Percentiles rank a stretch among this genome's conserved stretches.
Conservation (phyloP, 441 rosid genomes). For the Populus hybrid region DNA sequence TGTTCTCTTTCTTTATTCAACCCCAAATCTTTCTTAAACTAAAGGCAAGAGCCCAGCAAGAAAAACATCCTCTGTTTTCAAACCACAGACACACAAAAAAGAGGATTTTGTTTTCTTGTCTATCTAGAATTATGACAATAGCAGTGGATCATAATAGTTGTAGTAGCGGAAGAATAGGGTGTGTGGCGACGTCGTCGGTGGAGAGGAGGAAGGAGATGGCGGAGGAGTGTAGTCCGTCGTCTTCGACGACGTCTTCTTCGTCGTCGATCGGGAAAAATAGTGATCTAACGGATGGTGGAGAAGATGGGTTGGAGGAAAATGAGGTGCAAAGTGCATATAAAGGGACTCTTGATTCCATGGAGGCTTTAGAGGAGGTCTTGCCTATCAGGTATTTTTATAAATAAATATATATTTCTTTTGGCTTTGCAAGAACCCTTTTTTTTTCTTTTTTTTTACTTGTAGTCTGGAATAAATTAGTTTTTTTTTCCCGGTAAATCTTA, state of each 20-base stretch:
- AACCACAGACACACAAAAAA: neutral
- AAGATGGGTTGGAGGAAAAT: constrained; percentile 34
- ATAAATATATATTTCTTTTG: neutral
- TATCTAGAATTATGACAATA: neutral
- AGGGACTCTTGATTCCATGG: constrained; percentile 45
- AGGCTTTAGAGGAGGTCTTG: constrained; percentile 58
- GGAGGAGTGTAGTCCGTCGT: constrained; percentile 32
- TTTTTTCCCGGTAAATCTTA: neutral
- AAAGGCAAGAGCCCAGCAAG: neutral
- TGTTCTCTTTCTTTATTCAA: neutral
- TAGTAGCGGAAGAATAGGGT: neutral
- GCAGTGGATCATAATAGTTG: neutral
- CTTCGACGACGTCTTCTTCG: constrained; percentile 40
- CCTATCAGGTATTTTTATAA: constrained; percentile 35
- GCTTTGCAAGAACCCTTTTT: too few relatives aligned
- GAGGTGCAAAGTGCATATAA: constrained; percentile 66
- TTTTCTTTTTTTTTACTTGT: too few relatives aligned
- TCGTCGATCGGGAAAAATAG: constrained; percentile 68
- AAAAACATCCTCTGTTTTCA: neutral
- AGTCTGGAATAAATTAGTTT: neutral
- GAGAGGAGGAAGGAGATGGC: constrained; percentile 19
- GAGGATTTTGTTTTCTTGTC: neutral
- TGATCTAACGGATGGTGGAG: constrained; percentile 40
- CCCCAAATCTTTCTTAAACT: neutral
- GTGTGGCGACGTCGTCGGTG: neutral